phyloP scores from a whole-genome alignment of 2,329 filamentous ascomycete species.

The Rutstroemia sp. region DNA sequence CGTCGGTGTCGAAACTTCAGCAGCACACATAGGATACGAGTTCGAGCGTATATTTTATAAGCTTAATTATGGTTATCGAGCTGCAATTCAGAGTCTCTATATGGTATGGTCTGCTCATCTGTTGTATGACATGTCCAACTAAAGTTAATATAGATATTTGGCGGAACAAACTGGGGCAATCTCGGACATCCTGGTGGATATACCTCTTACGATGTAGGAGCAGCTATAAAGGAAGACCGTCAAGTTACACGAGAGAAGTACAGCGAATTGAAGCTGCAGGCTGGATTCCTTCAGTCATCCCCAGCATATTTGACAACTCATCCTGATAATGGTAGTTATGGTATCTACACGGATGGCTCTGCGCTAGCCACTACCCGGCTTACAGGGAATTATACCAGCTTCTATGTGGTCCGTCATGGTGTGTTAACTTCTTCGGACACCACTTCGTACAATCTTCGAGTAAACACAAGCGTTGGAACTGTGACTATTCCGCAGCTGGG shows the following conservation, averaged over 20 bases:
- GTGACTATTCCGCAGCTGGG: constrained; percentile 53
- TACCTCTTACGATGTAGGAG: constrained; percentile 50
- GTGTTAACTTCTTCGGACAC: constrained; percentile 52
- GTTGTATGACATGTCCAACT: too few relatives aligned
- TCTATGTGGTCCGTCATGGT: constrained; percentile 60
- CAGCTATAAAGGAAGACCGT: constrained; percentile 62
- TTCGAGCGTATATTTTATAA: constrained; percentile 76
- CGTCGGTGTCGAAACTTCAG: too few relatives aligned
- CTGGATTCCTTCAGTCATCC: constrained; percentile 66
- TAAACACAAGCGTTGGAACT: constrained; percentile 51
- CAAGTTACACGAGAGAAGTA: constrained; percentile 67
- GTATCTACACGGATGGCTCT: constrained; percentile 46
- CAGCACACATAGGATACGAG: constrained; percentile 33
- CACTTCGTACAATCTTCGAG: constrained; percentile 54
- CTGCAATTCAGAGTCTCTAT: constrained; percentile 64
- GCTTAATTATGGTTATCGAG: constrained; percentile 59
- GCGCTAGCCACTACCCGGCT: constrained; percentile 48
- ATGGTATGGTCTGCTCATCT: constrained; percentile 35
- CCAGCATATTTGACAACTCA: constrained; percentile 60
- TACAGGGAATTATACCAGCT: constrained; percentile 45
- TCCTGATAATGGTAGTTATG: constrained; percentile 39
- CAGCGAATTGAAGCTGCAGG: constrained; percentile 68
- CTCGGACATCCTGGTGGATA: constrained; percentile 57
- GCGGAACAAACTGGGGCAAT: constrained; percentile 82
- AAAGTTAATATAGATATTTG: constrained; percentile 41